Evolutionary conservation across 495 filamentous ascomycete genomes (phyloP).

Genomic region (Aspergillus ostianus): DNA sequence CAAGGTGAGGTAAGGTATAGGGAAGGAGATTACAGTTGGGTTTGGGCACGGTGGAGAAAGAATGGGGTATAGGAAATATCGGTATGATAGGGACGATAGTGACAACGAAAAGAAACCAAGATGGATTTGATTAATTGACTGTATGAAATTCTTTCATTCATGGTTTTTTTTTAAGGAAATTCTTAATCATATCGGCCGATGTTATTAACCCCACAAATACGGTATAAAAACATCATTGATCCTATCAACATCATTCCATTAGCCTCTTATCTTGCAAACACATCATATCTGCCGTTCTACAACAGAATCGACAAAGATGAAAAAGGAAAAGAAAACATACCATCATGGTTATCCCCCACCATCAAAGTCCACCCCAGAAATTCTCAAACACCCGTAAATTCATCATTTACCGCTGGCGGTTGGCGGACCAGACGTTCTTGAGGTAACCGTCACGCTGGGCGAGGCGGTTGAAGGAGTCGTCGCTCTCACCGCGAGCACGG

Average conservation of each 20-base stretch:
- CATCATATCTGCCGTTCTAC: not conserved
- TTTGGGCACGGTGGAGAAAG: not conserved
- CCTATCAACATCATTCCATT: not conserved
- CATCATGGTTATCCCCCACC: constrained; percentile 2
- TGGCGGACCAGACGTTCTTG: constrained; percentile 90
- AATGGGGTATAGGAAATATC: not conserved
- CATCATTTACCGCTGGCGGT: constrained; percentile 60
- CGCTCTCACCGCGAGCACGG: constrained; percentile 93
- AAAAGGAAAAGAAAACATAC: constrained; percentile 1
- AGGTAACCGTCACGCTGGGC: constrained; percentile 93
- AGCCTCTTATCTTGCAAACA: not conserved
- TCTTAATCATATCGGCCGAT: constrained; percentile 16
- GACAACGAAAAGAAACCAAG: not conserved
- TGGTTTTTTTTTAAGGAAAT: constrained; percentile 14
- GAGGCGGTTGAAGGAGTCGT: constrained; percentile 93
- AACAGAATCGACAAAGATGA: too few relatives aligned
- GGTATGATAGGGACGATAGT: not conserved
- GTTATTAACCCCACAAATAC: constrained; percentile 4
- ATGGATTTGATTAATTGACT: constrained; percentile 15
- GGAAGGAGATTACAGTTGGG: not conserved
- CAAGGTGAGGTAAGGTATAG: constrained; percentile 1
- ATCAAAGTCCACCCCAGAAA: constrained; percentile 6
- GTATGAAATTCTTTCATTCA: constrained; percentile 15
- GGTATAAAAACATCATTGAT: constrained; percentile 6
- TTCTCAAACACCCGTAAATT: constrained; percentile 1